Conservation (phyloP, 106 monocot genomes). For the Platanthera zijinensis region DNA sequence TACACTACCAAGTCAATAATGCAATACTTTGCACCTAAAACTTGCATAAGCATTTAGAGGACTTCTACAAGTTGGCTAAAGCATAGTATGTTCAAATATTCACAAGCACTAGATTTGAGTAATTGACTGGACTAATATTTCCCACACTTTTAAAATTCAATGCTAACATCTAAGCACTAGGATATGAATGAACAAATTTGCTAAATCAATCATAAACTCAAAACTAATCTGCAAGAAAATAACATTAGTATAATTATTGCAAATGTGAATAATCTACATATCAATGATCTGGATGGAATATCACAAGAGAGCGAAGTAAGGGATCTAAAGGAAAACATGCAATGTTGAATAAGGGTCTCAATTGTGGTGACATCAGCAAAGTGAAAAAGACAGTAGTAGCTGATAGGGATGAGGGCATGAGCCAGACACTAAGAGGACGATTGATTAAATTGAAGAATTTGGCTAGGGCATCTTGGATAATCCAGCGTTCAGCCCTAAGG, state of each 20-base stretch:
- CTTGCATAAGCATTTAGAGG: neutral
- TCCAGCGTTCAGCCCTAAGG: too few relatives aligned
- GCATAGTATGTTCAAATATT: neutral
- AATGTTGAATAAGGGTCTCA: neutral
- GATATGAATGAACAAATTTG: neutral
- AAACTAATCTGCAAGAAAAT: neutral
- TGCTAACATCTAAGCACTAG: neutral
- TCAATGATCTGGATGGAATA: neutral
- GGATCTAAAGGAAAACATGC: neutral
- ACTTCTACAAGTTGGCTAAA: neutral
- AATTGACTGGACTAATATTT: neutral
- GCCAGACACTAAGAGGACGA: too few relatives aligned
- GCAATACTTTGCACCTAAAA: neutral
- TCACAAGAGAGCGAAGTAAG: neutral
- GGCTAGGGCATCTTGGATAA: too few relatives aligned
- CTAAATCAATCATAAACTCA: neutral
- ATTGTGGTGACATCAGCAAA: neutral
- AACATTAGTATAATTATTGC: neutral
- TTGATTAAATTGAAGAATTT: too few relatives aligned
- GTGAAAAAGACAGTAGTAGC: neutral
- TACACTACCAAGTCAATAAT: neutral
- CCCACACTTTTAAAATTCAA: neutral
- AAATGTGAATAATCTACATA: neutral
- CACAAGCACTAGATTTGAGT: neutral
- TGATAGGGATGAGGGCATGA: neutral